Evolutionary conservation across 2,329 filamentous ascomycete genomes (phyloP).

Genomic region (Aspergillus sergii): DNA sequence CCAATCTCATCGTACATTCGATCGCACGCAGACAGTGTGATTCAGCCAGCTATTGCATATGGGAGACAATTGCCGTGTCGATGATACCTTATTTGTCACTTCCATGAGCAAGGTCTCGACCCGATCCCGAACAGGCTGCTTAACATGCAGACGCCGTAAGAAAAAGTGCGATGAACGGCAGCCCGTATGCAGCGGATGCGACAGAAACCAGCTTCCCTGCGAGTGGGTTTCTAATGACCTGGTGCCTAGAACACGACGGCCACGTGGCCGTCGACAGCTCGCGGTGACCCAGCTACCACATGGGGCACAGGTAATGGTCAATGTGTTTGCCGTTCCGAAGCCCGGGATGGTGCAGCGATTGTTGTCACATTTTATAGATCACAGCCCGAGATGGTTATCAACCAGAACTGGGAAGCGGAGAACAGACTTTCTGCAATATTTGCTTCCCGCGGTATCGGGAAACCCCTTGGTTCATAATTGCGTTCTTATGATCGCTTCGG

Average conservation of each 20-base stretch:
- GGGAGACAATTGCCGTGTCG: neutral
- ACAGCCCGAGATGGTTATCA: conserved; percentile 11
- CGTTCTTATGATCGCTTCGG: conserved; percentile 5
- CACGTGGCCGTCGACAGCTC: neutral
- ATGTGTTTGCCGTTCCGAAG: conserved; percentile 7
- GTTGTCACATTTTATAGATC: conserved; percentile 10
- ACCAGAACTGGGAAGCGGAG: conserved; percentile 4
- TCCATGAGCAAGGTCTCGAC: neutral
- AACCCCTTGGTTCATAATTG: conserved; percentile 8
- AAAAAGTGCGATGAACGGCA: conserved; percentile 15
- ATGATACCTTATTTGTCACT: neutral
- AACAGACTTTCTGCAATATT: conserved; percentile 4
- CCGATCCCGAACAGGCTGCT: conserved; percentile 10
- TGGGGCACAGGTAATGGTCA: conserved; percentile 9
- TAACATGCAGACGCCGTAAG: conserved; percentile 12
- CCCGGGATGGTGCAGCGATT: conserved; percentile 2
- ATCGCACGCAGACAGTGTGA: neutral
- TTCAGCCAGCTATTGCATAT: neutral
- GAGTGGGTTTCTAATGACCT: conserved; percentile 1
- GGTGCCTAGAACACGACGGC: neutral
- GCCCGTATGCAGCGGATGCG: conserved; percentile 9
- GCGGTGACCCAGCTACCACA: neutral
- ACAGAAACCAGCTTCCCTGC: conserved; percentile 7
- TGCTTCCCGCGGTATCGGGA: neutral
- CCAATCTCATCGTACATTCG: neutral